Conservation (phyloP, 345 rosid species). For the Durio zibethinus region DNA sequence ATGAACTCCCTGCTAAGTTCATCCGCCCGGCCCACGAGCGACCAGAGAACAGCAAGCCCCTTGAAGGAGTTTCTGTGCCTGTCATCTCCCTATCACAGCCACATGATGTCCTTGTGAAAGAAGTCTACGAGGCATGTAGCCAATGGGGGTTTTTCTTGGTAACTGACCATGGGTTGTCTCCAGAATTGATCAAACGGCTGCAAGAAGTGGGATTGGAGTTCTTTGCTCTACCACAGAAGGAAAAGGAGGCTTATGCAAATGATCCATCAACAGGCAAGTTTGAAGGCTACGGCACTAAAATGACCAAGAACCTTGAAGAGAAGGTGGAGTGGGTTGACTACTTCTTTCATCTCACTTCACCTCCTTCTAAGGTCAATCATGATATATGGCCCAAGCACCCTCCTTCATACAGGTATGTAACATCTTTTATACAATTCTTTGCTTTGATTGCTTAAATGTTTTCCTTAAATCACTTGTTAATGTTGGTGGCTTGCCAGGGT, state of each 20-base stretch:
- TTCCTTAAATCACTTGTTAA: too few relatives aligned
- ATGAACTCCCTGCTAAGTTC: slow-evolving; percentile 37
- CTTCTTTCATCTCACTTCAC: slow-evolving; percentile 41
- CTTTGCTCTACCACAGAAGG: slow-evolving; percentile 42
- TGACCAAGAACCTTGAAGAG: slow-evolving; percentile 29
- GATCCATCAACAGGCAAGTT: slow-evolving; percentile 34
- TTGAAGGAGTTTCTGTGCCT: slow-evolving; percentile 39
- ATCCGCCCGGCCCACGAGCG: slow-evolving; percentile 39
- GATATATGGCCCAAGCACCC: slow-evolving; percentile 43
- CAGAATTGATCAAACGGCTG: slow-evolving; percentile 28
- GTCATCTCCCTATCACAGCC: slow-evolving; percentile 37
- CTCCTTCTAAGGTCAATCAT: slow-evolving; percentile 30
- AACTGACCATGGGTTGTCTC: slow-evolving; percentile 39
- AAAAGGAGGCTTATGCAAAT: slow-evolving; percentile 42
- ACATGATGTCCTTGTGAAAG: slow-evolving; percentile 14
- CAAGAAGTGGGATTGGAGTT: slow-evolving; percentile 43
- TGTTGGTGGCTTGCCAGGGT: too few relatives aligned
- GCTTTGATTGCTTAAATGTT: too few relatives aligned
- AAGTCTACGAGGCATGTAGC: slow-evolving; percentile 28
- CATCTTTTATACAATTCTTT: background rate
- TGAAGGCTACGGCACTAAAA: slow-evolving; percentile 55
- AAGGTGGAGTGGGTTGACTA: slow-evolving; percentile 40
- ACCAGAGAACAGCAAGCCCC: slow-evolving; percentile 39
- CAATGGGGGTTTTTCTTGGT: slow-evolving; percentile 44
- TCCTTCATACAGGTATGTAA: slow-evolving; percentile 27